These are phyloP conservation scores for Amanita subjunquillea DNA, from an alignment of 768 basidiomycete genomes.

Conservation along the genomic window DNA sequence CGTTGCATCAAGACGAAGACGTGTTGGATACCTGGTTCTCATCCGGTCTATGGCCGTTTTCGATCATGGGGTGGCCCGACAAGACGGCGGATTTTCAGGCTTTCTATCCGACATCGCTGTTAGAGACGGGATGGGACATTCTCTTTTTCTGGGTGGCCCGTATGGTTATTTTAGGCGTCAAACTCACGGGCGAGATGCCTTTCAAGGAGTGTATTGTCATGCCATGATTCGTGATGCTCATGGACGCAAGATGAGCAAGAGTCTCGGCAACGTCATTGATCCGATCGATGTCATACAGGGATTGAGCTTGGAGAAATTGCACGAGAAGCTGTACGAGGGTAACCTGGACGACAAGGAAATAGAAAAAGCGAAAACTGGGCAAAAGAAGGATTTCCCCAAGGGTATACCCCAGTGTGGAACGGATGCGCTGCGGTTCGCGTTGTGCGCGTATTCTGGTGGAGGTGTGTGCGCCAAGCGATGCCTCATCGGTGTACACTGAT, in stretches of 20 bases:
- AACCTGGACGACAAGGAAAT: constrained; percentile 94
- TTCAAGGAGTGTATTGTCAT: constrained; percentile 96
- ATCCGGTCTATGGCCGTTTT: constrained; percentile 94
- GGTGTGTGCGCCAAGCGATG: constrained; percentile 29
- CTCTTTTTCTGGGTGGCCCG: constrained; percentile 99
- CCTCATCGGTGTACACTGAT: not conserved
- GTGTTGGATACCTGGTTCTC: constrained; percentile 99
- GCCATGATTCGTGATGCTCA: constrained; percentile 99
- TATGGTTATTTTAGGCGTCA: constrained; percentile 89
- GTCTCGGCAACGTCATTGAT: constrained; percentile 95
- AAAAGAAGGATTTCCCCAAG: constrained; percentile 99
- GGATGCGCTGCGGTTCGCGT: constrained; percentile 89
- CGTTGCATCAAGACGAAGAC: constrained; percentile 88
- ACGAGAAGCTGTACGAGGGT: constrained; percentile 79
- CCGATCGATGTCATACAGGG: constrained; percentile 94
- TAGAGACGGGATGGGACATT: constrained; percentile 99
- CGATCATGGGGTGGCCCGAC: constrained; percentile 97
- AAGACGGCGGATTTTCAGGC: constrained; percentile 71
- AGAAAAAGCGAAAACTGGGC: constrained; percentile 79
- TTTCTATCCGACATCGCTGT: constrained; percentile 84
- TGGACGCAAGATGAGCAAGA: constrained; percentile 98
- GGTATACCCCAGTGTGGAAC: constrained; percentile 99
- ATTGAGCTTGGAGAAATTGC: constrained; percentile 64
- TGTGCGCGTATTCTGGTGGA: constrained; percentile 89
- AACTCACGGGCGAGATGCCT: constrained; percentile 84